These are phyloP conservation scores for Fragaria vesca DNA, from an alignment of 306 rosid genomes.

Conservation along the genomic window DNA sequence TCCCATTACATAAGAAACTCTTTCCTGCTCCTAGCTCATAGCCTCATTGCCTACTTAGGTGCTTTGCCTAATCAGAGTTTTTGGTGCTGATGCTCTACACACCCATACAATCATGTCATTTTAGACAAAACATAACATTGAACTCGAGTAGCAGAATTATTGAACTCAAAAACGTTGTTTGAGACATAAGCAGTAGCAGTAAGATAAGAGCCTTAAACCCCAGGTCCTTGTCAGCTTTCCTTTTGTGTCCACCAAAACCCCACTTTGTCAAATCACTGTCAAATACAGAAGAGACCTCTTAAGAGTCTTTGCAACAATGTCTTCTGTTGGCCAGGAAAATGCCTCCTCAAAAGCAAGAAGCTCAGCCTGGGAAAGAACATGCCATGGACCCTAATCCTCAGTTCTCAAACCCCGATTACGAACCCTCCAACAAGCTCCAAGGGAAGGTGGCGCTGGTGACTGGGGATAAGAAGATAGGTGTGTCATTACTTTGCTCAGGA, in stretches of 20 bases:
- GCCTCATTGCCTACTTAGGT: too few species aligned
- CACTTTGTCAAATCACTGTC: too few species aligned
- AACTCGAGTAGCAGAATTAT: background rate
- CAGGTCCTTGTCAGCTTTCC: background rate
- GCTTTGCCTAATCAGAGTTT: too few species aligned
- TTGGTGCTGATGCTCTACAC: background rate
- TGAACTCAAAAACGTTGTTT: background rate
- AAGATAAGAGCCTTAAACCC: too few species aligned
- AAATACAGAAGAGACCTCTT: too few species aligned
- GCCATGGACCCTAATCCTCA: slow-evolving; percentile 73
- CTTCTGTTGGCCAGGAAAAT: slow-evolving; percentile 45
- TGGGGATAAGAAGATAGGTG: slow-evolving; percentile 4
- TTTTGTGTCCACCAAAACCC: background rate
- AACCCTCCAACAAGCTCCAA: slow-evolving; percentile 70
- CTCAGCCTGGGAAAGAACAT: slow-evolving; percentile 81
- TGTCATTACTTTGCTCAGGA: too few species aligned
- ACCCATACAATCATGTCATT: background rate
- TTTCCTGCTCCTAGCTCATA: too few species aligned
- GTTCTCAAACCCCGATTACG: slow-evolving; percentile 51
- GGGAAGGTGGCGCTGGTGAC: slow-evolving; percentile 73
- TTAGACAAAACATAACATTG: background rate
- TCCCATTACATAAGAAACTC: background rate
- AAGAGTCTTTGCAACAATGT: slow-evolving; percentile 45
- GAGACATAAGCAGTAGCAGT: background rate
- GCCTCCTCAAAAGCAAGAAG: slow-evolving; percentile 59